These are phyloP conservation scores for Claviceps africana DNA, from an alignment of 2,329 filamentous ascomycete genomes.

Conservation along the genomic window DNA sequence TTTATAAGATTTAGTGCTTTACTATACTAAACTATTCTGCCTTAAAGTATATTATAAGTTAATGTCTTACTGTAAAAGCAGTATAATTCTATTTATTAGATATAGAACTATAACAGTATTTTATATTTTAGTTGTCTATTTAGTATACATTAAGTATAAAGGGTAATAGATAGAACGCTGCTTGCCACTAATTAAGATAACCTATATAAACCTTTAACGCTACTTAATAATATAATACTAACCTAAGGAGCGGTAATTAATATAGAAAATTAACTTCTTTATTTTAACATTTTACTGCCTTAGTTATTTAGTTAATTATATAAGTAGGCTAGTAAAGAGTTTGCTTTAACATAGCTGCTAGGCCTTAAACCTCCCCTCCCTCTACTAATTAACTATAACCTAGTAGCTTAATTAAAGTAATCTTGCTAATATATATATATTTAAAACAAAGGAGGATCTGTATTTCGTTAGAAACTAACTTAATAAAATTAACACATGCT, in stretches of 20 bases:
- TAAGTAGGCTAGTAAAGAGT: not conserved
- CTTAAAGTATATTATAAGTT: no score
- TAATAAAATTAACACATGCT: slow-evolving; percentile 39
- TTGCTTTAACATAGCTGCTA: not conserved
- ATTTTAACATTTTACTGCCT: slow-evolving; percentile 7
- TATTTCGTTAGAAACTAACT: slow-evolving; percentile 28
- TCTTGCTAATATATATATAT: slow-evolving; percentile 26
- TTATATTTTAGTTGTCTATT: no score
- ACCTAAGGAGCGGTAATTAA: slow-evolving; percentile 28
- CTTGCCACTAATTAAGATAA: slow-evolving; percentile 8
- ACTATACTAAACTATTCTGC: no score
- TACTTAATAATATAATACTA: slow-evolving; percentile 22
- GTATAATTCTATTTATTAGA: no score
- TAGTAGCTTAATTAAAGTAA: slow-evolving; percentile 18
- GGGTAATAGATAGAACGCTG: no score
- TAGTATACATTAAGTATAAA: no score
- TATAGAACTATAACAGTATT: no score
- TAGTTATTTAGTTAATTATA: slow-evolving; percentile 5
- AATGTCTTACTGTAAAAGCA: no score
- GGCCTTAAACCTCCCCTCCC: not conserved
- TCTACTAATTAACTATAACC: not conserved
- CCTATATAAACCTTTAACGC: slow-evolving; percentile 11
- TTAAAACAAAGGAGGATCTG: slow-evolving; percentile 36
- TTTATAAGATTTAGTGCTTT: no score
- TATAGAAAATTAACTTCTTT: slow-evolving; percentile 42